Evolutionary conservation across 192 early-diverging fungal species (phyloP).

Genomic region (Backusella circina): DNA sequence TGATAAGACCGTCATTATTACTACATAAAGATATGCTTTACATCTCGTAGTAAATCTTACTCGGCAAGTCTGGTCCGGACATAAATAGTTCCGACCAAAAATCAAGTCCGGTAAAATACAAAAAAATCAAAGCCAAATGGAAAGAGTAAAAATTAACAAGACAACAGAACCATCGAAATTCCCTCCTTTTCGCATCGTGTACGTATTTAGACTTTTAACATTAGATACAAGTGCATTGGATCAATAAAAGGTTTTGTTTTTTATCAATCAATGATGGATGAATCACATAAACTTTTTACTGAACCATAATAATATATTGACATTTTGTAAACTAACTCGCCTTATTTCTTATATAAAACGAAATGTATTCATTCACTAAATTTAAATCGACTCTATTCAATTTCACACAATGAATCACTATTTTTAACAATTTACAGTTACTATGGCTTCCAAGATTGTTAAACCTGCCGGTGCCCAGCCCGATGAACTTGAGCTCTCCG

Average conservation of each 20-base stretch:
- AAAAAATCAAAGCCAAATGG: background rate
- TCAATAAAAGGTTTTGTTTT: background rate
- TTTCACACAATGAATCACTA: background rate
- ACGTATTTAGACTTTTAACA: conserved; percentile 1
- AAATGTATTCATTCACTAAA: too few species aligned
- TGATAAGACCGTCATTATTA: too few species aligned
- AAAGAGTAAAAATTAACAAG: conserved; percentile 2
- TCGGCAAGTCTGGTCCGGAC: background rate
- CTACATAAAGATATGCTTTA: too few species aligned
- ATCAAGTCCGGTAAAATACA: background rate
- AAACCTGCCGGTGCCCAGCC: conserved; percentile 37
- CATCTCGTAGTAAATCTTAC: background rate
- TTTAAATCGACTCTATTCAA: too few species aligned
- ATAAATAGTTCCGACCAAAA: background rate
- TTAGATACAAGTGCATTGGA: background rate
- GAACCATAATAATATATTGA: too few species aligned
- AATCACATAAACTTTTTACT: background rate
- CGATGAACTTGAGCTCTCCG: conserved; percentile 85
- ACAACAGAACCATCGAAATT: background rate
- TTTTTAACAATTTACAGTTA: conserved; percentile 8
- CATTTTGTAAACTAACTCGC: background rate
- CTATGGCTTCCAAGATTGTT: conserved; percentile 30
- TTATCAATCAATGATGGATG: background rate
- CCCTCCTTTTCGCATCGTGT: conserved; percentile 5
- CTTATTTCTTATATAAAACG: too few species aligned